Evolutionary conservation across 2,329 filamentous ascomycete species (phyloP), one percentile per base, ranked within the genome.

Genomic region (Aureobasidium lini): DNA sequence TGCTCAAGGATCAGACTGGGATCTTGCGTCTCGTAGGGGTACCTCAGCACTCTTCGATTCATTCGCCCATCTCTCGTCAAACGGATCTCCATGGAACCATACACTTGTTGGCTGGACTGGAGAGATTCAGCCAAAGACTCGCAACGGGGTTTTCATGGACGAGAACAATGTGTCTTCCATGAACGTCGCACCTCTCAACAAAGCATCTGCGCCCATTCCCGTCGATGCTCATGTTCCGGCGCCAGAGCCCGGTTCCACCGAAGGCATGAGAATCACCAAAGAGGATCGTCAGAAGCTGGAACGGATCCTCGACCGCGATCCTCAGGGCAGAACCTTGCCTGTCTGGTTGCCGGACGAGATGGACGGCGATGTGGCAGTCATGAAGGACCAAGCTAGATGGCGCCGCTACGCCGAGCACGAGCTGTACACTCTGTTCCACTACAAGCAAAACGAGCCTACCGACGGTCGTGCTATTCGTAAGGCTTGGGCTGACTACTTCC

Each of bases 51-150:
- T 97, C 36, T 95, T 95, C 74, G 91, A 96, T 72, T 92, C 91
- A 9, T 91, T 97, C 69, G 84, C 87, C 59, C 87, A 95, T 73
- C 84, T 97, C 46, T 89, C 91, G 3, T 95, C 91, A n/a, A 80
- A 87, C 59, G 81, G 88, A 44, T 86, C 87, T 2, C 85, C 87
- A 18, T 97, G 92, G 92, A 90, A 91, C 67, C 93, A 96, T 75
- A 94, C 87, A 0, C 82, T 96, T 6, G 89, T 97, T 57, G 92
- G 90, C 47, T 97, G 93, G 93, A 96, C 93, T 3, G 93, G 93
- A 61, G 93, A 97, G 62, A 77, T 80, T 40, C 61, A 65, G 31
- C 62, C 61, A 47, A 60, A 66, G 34, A 62, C 64, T 60, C 61
- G 32, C 57, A 62, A 29, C 36, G 57, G 37, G 42, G 67, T 66